Evolutionary conservation across 2,329 filamentous ascomycete genomes (phyloP).

Genomic region (Trichoderma simmonsii): DNA sequence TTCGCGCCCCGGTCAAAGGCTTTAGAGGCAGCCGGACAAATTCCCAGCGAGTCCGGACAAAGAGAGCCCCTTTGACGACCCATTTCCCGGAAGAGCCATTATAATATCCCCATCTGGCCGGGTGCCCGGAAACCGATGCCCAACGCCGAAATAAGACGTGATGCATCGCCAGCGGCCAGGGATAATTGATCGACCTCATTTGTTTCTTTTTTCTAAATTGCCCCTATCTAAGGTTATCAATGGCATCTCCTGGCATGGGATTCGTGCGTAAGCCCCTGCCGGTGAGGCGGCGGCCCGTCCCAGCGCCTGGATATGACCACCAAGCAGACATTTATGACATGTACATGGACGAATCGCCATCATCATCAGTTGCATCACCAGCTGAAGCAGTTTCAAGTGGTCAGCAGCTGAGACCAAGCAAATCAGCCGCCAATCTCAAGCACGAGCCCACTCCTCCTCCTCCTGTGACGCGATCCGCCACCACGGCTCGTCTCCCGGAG

Average conservation of each 20-base stretch:
- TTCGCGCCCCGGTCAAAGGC: not conserved
- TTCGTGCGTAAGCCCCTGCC: conserved; percentile 2
- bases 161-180: not conserved
- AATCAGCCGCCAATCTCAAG: conserved; percentile 20
- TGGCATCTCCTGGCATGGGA: not conserved
- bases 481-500: not conserved
- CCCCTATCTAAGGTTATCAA: not conserved
- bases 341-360: not conserved
- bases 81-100: conserved; percentile 13
- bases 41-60: not conserved
- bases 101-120: not conserved
- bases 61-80: not conserved
- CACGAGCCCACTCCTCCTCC: not conserved
- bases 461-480: not conserved
- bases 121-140: not conserved
- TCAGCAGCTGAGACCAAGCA: conserved; percentile 19
- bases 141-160: not conserved
- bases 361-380: not conserved
- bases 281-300: conserved; percentile 13
- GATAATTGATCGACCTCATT: not conserved
- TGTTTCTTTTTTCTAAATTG: not conserved
- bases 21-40: not conserved
- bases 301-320: not conserved
- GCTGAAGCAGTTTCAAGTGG: not conserved
- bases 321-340: not conserved